Conservation (phyloP, 805 yeast species). For the Yamadazyma kitorensis region DNA sequence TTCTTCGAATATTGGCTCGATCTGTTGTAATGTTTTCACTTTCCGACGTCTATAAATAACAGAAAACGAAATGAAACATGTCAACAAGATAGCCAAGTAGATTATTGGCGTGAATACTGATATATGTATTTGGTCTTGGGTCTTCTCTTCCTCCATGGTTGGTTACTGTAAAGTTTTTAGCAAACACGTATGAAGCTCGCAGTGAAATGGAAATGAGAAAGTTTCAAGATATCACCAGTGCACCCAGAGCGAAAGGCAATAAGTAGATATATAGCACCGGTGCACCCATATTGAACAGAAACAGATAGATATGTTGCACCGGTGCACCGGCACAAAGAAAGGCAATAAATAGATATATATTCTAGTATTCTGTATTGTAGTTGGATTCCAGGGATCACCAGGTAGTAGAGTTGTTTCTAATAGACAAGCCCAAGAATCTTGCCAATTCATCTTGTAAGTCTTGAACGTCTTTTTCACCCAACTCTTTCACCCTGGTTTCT, state of each 20-base stretch:
- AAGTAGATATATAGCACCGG: no score
- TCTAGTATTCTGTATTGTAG: no score
- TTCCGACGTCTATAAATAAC: slow-evolving; percentile 61
- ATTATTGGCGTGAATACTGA: slow-evolving; percentile 64
- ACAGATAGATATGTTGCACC: no score
- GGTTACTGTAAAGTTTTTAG: background rate
- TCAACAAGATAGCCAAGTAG: slow-evolving; percentile 66
- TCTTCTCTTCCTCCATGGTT: slow-evolving; percentile 19
- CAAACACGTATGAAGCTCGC: no score
- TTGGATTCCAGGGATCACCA: no score
- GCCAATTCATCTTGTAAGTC: slow-evolving; percentile 63
- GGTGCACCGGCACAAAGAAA: no score
- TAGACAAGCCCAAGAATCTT: slow-evolving; percentile 60
- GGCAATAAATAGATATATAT: no score
- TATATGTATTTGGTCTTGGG: slow-evolving; percentile 23
- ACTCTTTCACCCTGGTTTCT: slow-evolving; percentile 4
- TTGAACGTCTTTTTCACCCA: slow-evolving; percentile 46
- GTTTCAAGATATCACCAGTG: no score
- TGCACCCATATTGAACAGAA: no score
- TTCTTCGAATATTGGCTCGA: slow-evolving; percentile 72
- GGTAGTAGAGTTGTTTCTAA: slow-evolving; percentile 31
- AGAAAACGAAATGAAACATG: slow-evolving; percentile 69
- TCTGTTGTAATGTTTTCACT: slow-evolving; percentile 48
- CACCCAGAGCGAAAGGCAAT: no score
- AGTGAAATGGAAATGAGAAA: no score